Evolutionary conservation across 2,329 filamentous ascomycete species (phyloP).

Genomic region (Rachicladosporium sp.): DNA sequence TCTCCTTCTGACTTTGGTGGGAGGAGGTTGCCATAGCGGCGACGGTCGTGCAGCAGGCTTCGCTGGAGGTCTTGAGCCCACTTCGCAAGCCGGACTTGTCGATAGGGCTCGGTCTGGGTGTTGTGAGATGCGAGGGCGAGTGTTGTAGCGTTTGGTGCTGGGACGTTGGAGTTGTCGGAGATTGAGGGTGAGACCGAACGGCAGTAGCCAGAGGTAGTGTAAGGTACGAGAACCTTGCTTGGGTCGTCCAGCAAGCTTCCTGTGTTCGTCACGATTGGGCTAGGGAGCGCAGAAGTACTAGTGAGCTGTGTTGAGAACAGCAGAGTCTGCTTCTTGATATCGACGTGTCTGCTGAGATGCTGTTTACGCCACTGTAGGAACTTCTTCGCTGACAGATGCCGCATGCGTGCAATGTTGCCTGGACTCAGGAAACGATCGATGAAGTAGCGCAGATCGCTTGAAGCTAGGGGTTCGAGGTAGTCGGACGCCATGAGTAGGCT

Average conservation of each 20-base stretch:
- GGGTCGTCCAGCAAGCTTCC: constrained; percentile 17
- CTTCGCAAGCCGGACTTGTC: constrained; percentile 60
- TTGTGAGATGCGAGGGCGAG: constrained; percentile 44
- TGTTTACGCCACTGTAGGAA: constrained; percentile 55
- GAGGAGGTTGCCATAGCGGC: constrained; percentile 51
- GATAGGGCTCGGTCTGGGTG: constrained; percentile 42
- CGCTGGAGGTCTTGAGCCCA: constrained; percentile 75
- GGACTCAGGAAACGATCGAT: constrained; percentile 65
- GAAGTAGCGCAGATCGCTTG: constrained; percentile 60
- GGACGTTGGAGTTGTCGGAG: background rate
- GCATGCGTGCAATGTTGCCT: constrained; percentile 67
- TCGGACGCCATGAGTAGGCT: constrained; percentile 86
- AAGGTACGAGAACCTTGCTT: constrained; percentile 21
- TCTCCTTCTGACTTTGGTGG: constrained; percentile 27
- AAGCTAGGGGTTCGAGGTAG: constrained; percentile 67
- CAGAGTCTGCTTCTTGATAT: constrained; percentile 15
- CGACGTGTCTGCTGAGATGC: constrained; percentile 17
- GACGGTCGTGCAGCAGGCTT: constrained; percentile 61
- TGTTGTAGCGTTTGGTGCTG: constrained; percentile 1
- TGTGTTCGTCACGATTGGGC: constrained; percentile 14
- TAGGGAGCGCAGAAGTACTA: constrained; percentile 6
- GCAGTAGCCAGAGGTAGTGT: constrained; percentile 20
- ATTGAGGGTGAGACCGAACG: constrained; percentile 23
- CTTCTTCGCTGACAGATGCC: constrained; percentile 73
- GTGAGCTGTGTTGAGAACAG: constrained; percentile 12